A percentile compares a stretch with the other conserved stretches of the same genome.
phyloP scores from a whole-genome alignment of 768 basidiomycete genomes.

The Boletellus sp. region DNA sequence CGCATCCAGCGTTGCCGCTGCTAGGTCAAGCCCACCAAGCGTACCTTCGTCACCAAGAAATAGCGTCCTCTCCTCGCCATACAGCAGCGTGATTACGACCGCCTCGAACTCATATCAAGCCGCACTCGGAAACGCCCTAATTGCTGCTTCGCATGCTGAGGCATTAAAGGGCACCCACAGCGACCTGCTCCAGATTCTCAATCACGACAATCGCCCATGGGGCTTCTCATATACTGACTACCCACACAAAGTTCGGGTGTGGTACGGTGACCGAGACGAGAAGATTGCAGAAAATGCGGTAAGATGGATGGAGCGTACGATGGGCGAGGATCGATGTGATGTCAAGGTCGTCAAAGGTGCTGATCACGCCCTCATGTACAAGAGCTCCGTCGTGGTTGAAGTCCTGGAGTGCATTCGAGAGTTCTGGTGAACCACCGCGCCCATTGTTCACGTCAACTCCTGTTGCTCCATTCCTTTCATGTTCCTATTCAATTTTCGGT shows the following conservation, averaged over 20 bases:
- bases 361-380: slow-evolving; percentile 93
- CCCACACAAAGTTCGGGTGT: slow-evolving; percentile 72
- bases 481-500: slow-evolving; percentile 8
- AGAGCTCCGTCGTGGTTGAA: slow-evolving; percentile 81
- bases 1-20: slow-evolving; percentile 26
- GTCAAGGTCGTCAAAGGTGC: slow-evolving; percentile 84
- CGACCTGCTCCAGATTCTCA: slow-evolving; percentile 89
- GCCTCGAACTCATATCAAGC: slow-evolving; percentile 45
- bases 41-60: slow-evolving; percentile 51
- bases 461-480: slow-evolving; percentile 19
- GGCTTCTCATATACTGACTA: slow-evolving; percentile 86
- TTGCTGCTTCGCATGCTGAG: slow-evolving; percentile 94
- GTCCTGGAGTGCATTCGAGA: slow-evolving; percentile 69
- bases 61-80: slow-evolving; percentile 36
- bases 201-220: slow-evolving; percentile 85
- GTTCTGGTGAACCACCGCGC: slow-evolving; percentile 41
- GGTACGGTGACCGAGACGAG: slow-evolving; percentile 94
- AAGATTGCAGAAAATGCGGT: slow-evolving; percentile 90
- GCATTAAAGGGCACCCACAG: slow-evolving; percentile 87
- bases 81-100: slow-evolving; percentile 21
- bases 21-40: slow-evolving; percentile 42
- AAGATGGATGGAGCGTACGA: slow-evolving; percentile 85
- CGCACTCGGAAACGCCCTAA: slow-evolving; percentile 82
- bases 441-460: slow-evolving; percentile 6
- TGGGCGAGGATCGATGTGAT: slow-evolving; percentile 69